Percentiles rank a stretch among this genome's conserved stretches.
Conservation (phyloP, 1,139 yeast genomes). For the Kurtzmaniella quercitrusa region DNA sequence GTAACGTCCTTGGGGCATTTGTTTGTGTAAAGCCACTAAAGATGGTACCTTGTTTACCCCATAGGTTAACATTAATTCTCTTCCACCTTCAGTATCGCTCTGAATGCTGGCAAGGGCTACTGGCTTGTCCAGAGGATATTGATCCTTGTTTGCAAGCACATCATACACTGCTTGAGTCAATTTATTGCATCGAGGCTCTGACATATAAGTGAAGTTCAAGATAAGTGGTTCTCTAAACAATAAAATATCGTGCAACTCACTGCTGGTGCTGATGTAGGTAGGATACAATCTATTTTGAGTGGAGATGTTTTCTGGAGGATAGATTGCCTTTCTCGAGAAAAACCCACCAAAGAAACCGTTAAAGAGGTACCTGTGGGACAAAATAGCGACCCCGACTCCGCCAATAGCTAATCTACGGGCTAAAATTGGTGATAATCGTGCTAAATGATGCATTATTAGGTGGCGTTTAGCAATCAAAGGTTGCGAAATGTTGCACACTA, state of each 20-base stretch:
- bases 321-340: slow-evolving; percentile 15
- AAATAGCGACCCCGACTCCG: slow-evolving; percentile 8
- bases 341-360: slow-evolving; percentile 7
- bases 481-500: slow-evolving; percentile 2
- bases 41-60: slow-evolving; percentile 60
- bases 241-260: slow-evolving; percentile 55
- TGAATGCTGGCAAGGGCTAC: slow-evolving; percentile 69
- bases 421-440: slow-evolving; percentile 1
- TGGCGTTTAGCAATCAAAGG: not conserved
- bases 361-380: slow-evolving; percentile 9
- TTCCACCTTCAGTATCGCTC: slow-evolving; percentile 60
- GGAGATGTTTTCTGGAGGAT: slow-evolving; percentile 42
- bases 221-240: slow-evolving; percentile 58
- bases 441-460: slow-evolving; percentile 6
- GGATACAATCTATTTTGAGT: slow-evolving; percentile 40
- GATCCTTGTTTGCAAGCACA: slow-evolving; percentile 47
- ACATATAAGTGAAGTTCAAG: slow-evolving; percentile 68
- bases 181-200: slow-evolving; percentile 58
- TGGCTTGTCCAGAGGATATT: slow-evolving; percentile 33
- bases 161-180: slow-evolving; percentile 63
- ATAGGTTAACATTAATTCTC: slow-evolving; percentile 56
- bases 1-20: slow-evolving; percentile 54
- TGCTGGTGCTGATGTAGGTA: slow-evolving; percentile 39
- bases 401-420: slow-evolving; percentile 7
- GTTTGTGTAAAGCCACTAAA: slow-evolving; percentile 62